Conservation (phyloP, 306 rosid genomes). For the Fagus crenata region DNA sequence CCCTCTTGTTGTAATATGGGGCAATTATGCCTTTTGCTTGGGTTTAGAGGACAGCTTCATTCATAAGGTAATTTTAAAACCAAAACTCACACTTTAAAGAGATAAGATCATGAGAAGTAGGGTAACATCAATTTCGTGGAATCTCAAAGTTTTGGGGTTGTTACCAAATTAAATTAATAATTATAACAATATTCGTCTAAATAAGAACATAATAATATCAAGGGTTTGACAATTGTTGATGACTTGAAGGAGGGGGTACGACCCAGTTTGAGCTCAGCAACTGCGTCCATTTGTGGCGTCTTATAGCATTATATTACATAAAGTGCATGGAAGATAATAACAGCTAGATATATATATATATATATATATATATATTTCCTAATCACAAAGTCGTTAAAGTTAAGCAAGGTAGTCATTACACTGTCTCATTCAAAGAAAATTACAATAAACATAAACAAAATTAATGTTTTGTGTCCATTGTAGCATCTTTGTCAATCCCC, state of each 20-base stretch:
- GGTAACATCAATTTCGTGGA: neutral
- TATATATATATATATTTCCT: neutral
- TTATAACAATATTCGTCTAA: neutral
- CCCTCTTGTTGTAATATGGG: neutral
- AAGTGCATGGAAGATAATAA: slow-evolving; percentile 42
- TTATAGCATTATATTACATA: slow-evolving; percentile 37
- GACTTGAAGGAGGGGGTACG: slow-evolving; percentile 26
- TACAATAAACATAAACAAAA: slow-evolving; percentile 12
- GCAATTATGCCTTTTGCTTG: neutral
- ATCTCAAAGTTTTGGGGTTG: slow-evolving; percentile 27
- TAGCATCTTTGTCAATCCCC: slow-evolving; percentile 59
- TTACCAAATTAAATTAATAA: slow-evolving; percentile 11
- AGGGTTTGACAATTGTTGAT: slow-evolving; percentile 36
- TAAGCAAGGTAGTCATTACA: slow-evolving; percentile 31
- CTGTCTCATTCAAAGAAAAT: slow-evolving; percentile 27
- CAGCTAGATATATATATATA: slow-evolving; percentile 26
- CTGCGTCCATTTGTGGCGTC: slow-evolving; percentile 35
- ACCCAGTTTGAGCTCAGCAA: slow-evolving; percentile 40
- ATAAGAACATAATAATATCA: slow-evolving; percentile 20
- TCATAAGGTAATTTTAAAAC: neutral
- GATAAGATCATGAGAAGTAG: neutral
- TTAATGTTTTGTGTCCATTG: slow-evolving; percentile 17
- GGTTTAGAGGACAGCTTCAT: neutral
- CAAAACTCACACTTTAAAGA: neutral
- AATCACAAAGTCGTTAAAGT: slow-evolving; percentile 30